Conservation (phyloP, 2,329 filamentous ascomycete species). For the Sarocladiaceae sp. region DNA sequence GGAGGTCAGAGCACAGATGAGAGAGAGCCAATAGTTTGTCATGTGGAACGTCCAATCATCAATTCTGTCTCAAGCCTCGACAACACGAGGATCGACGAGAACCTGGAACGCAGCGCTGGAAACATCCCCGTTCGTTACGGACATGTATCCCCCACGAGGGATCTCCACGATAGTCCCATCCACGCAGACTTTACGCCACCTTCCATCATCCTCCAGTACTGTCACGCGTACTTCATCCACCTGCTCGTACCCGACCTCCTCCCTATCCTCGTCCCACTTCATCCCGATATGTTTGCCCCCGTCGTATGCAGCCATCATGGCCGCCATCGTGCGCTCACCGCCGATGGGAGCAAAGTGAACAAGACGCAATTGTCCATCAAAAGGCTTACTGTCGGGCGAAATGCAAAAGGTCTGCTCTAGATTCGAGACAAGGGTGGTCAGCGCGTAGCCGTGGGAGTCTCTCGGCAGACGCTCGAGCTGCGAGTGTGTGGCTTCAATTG, state of each 20-base stretch:
- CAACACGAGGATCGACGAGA: constrained; percentile 32
- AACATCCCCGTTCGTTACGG: constrained; percentile 48
- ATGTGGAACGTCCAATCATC: neutral
- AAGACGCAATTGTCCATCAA: constrained; percentile 67
- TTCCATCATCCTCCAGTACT: constrained; percentile 61
- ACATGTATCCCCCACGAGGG: constrained; percentile 66
- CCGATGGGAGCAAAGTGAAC: constrained; percentile 69
- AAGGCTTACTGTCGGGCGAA: constrained; percentile 64
- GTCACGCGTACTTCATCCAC: constrained; percentile 64
- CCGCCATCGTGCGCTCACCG: constrained; percentile 65
- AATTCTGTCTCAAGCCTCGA: constrained; percentile 11
- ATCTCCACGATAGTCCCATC: constrained; percentile 83
- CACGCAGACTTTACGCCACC: constrained; percentile 85
- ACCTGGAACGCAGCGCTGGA: constrained; percentile 34
- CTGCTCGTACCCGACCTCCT: constrained; percentile 67
- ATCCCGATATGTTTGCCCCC: constrained; percentile 51
- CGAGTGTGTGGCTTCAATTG: neutral
- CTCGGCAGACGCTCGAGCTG: constrained; percentile 25
- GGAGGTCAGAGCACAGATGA: too few relatives aligned
- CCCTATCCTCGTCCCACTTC: constrained; percentile 44
- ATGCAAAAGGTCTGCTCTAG: constrained; percentile 80
- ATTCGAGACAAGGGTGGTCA: constrained; percentile 73
- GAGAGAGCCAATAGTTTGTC: neutral
- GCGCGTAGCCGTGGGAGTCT: constrained; percentile 67
- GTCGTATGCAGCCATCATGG: constrained; percentile 66